Conservation (phyloP, 306 rosid species). For the Vicia sativa region DNA sequence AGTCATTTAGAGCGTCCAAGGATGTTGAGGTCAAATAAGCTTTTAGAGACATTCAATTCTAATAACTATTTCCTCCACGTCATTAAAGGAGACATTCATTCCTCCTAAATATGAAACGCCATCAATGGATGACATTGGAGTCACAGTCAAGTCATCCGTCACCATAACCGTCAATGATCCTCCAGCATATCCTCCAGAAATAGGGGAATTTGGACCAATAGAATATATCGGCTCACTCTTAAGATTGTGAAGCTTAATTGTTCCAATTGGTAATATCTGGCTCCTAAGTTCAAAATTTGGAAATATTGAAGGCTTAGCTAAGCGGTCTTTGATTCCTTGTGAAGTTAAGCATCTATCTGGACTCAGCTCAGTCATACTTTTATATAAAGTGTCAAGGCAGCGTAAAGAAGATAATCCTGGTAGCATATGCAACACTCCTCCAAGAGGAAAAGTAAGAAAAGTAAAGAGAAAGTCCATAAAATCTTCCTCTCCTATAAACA, state of each 20-base stretch:
- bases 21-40: too few species aligned
- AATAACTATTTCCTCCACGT: too few species aligned
- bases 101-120: not conserved
- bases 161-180: not conserved
- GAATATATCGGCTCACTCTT: too few species aligned
- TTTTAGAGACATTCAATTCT: too few species aligned
- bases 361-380: not conserved
- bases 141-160: not conserved
- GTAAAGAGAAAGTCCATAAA: not conserved
- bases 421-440: not conserved
- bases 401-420: not conserved
- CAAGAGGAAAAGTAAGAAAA: not conserved
- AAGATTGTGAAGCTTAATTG: too few species aligned
- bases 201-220: too few species aligned
- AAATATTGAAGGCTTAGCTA: not conserved
- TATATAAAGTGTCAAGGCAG: slow-evolving; percentile 8
- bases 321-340: not conserved
- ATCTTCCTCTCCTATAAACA: not conserved
- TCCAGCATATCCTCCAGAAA: too few species aligned
- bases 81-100: too few species aligned
- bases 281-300: not conserved
- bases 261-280: slow-evolving; percentile 22
- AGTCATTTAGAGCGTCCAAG: too few species aligned
- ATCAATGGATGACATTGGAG: not conserved
- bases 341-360: not conserved